Evolutionary conservation across 805 yeast genomes (phyloP).

Genomic region (Clavispora santaluciae): DNA sequence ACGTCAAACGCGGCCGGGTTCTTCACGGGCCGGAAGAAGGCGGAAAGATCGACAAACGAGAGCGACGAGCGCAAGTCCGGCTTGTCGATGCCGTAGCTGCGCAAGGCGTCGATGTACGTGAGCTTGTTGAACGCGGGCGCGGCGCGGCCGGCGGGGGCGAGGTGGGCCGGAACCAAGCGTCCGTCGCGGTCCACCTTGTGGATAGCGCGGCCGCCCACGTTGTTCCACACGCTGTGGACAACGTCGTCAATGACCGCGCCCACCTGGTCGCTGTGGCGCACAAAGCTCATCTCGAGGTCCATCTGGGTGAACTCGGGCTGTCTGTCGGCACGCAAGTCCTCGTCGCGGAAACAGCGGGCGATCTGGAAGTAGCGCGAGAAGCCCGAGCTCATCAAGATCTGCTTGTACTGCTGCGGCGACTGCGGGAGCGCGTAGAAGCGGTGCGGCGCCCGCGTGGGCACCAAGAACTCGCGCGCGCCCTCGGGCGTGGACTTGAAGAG

Average conservation of each 20-base stretch:
- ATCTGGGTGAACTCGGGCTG: conserved; percentile 98
- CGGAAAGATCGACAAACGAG: conserved; percentile 45
- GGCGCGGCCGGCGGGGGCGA: conserved; percentile 11
- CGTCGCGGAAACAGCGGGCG: conserved; percentile 94
- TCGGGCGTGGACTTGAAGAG: conserved; percentile 95
- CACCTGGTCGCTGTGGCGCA: conserved; percentile 60
- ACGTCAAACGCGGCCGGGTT: conserved; percentile 51
- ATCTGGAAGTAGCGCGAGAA: conserved; percentile 80
- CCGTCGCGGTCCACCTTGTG: conserved; percentile 32
- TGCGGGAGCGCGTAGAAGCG: conserved; percentile 89
- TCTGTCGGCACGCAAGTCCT: conserved; percentile 88
- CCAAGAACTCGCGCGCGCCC: conserved; percentile 94
- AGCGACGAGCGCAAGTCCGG: conserved; percentile 78
- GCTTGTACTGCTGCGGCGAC: conserved; percentile 97
- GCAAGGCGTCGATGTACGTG: conserved; percentile 64
- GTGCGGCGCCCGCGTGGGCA: conserved; percentile 69
- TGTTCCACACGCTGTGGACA: conserved; percentile 52
- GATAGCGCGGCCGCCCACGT: conserved; percentile 36
- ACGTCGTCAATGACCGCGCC: conserved; percentile 57
- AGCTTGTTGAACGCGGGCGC: conserved; percentile 34
- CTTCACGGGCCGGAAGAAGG: conserved; percentile 26
- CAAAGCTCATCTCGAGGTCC: conserved; percentile 92
- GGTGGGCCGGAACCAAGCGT: conserved; percentile 21
- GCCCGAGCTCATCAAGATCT: conserved; percentile 91
- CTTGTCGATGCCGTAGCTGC: conserved; percentile 83